phyloP scores from a whole-genome alignment of 1,139 yeast genomes.

The Nematodospora anomalae region DNA sequence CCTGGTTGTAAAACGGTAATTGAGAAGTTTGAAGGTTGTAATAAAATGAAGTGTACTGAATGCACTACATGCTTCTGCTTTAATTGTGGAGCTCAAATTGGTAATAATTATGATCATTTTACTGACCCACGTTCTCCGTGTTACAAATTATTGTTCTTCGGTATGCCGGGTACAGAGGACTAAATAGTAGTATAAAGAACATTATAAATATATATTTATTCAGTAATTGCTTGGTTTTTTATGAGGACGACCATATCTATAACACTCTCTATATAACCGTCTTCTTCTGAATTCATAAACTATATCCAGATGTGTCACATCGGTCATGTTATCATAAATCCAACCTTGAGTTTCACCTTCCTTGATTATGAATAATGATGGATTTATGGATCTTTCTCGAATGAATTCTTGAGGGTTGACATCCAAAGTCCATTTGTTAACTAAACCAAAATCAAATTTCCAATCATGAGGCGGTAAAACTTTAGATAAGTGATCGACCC shows the following conservation, averaged over 20 bases:
- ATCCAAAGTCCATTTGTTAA: conserved; percentile 70
- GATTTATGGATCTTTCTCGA: conserved; percentile 39
- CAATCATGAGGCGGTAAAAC: conserved; percentile 73
- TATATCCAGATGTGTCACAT: conserved; percentile 26
- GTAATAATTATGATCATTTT: conserved; percentile 58
- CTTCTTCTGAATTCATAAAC: conserved; percentile 52
- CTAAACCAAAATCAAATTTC: conserved; percentile 59
- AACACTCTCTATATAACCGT: conserved; percentile 51
- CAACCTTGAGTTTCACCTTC: conserved; percentile 47
- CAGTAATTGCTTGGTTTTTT: conserved; percentile 9
- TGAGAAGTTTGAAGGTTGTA: conserved; percentile 67
- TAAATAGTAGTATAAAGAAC: conserved; percentile 3
- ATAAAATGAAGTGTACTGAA: conserved; percentile 59
- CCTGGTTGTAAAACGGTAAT: conserved; percentile 57
- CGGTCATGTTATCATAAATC: conserved; percentile 38
- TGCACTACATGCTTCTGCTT: conserved; percentile 58
- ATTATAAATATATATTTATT: conserved; percentile 1
- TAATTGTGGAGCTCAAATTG: conserved; percentile 49
- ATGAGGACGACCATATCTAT: conserved; percentile 34
- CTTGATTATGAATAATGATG: conserved; percentile 23
- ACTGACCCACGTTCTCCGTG: conserved; percentile 44
- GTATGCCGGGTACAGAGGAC: conserved; percentile 43
- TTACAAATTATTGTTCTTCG: conserved; percentile 55
- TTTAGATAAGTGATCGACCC: conserved; percentile 55
- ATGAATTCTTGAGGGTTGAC: conserved; percentile 54